Evolutionary conservation across 164 flowering plant species (phyloP).

Genomic region (Umbilicus rupestris): DNA sequence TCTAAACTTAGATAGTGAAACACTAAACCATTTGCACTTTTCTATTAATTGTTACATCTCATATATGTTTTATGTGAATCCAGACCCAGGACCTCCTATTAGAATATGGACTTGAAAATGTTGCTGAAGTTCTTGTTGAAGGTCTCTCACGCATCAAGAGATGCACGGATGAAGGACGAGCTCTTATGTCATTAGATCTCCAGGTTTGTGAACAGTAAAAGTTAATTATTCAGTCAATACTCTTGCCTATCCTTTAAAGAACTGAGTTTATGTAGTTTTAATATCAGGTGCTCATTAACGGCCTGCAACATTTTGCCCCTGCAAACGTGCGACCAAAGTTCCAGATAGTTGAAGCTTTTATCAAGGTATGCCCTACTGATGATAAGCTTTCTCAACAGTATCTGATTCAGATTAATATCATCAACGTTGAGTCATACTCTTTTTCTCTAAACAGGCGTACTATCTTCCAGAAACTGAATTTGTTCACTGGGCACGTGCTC

Average conservation of each 20-base stretch:
- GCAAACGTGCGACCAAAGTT: constrained; percentile 66
- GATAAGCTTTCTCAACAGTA: not conserved
- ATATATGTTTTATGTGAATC: constrained; percentile 5
- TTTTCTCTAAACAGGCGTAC: constrained; percentile 53
- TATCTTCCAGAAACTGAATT: constrained; percentile 97
- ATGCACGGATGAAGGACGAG: constrained; percentile 95
- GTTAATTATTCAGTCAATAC: not conserved
- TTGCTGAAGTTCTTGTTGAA: constrained; percentile 85
- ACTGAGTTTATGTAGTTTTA: not conserved
- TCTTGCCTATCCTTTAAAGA: constrained; percentile 2
- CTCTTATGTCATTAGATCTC: constrained; percentile 88
- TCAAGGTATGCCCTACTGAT: constrained; percentile 41
- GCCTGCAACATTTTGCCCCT: constrained; percentile 72
- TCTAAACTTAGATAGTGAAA: not conserved
- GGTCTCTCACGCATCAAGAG: constrained; percentile 85
- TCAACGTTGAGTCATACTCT: not conserved
- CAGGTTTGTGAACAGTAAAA: constrained; percentile 41
- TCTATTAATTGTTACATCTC: not conserved
- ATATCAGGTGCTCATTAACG: constrained; percentile 84
- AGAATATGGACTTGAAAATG: constrained; percentile 80
- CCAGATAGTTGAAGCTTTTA: constrained; percentile 75
- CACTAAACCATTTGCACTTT: not conserved
- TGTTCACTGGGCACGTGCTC: constrained; percentile 88
- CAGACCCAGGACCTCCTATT: constrained; percentile 80
- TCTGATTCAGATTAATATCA: not conserved